Conservation (phyloP, 2,329 filamentous ascomycete genomes). For the Xylogone sp. region DNA sequence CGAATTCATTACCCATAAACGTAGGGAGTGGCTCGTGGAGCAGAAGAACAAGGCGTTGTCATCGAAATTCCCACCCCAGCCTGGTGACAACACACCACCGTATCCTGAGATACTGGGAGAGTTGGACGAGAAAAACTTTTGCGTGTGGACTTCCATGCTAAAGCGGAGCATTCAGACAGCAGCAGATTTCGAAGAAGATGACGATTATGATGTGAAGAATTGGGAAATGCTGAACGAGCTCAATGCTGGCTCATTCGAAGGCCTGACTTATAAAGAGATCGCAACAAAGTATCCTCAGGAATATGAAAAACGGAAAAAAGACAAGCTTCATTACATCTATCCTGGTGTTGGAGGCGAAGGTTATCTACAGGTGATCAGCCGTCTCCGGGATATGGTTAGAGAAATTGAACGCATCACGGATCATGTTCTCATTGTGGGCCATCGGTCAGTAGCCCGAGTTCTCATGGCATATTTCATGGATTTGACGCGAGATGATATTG, state of each 20-base stretch:
- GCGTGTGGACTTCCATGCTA: conserved; percentile 98
- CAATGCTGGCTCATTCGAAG: conserved; percentile 89
- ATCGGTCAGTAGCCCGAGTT: conserved; percentile 88
- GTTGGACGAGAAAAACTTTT: conserved; percentile 82
- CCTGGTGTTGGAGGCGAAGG: conserved; percentile 94
- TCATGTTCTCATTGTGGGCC: conserved; percentile 86
- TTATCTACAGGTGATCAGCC: conserved; percentile 95
- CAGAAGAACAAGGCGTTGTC: conserved; percentile 75
- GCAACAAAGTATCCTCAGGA: conserved; percentile 74
- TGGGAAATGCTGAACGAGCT: conserved; percentile 98
- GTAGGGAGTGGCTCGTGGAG: conserved; percentile 75
- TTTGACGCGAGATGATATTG: conserved; percentile 83
- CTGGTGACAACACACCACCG: conserved; percentile 89
- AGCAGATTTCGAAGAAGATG: conserved; percentile 83
- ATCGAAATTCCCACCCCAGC: conserved; percentile 81
- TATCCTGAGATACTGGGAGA: conserved; percentile 79
- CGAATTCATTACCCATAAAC: conserved; percentile 77
- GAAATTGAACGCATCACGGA: conserved; percentile 97
- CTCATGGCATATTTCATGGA: conserved; percentile 97
- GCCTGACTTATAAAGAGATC: conserved; percentile 92
- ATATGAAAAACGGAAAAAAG: conserved; percentile 70
- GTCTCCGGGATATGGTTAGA: conserved; percentile 89
- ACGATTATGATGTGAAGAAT: conserved; percentile 94
- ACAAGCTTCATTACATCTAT: conserved; percentile 96
- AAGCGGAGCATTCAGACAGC: conserved; percentile 84